Conservation (phyloP, 306 rosid species). For the Mimosa bimucronata region DNA sequence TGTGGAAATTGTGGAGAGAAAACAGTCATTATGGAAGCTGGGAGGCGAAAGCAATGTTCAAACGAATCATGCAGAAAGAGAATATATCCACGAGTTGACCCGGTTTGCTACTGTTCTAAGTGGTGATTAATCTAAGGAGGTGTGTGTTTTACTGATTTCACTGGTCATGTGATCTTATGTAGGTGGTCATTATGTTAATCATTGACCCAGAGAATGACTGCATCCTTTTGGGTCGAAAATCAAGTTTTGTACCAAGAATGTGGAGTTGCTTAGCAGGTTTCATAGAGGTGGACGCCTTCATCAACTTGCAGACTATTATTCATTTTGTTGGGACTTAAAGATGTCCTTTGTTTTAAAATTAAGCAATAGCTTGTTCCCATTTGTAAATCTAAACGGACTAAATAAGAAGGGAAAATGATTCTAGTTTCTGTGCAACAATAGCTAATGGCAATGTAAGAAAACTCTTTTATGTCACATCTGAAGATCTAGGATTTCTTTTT, state of each 20-base stretch:
- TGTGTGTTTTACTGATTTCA: slow-evolving; percentile 31
- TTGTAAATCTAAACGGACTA: slow-evolving; percentile 6
- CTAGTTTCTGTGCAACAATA: background rate
- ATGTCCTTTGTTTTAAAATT: background rate
- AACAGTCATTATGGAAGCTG: slow-evolving; percentile 77
- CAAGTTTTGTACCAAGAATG: slow-evolving; percentile 61
- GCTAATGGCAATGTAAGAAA: background rate
- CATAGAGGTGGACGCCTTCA: slow-evolving; percentile 62
- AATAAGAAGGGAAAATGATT: slow-evolving; percentile 14
- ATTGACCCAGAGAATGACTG: slow-evolving; percentile 80
- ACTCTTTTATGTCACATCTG: background rate
- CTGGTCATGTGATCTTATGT: slow-evolving; percentile 32
- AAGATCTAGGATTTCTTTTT: slow-evolving; percentile 21
- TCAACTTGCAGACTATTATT: slow-evolving; percentile 30
- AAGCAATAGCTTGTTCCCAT: slow-evolving; percentile 2
- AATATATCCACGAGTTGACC: slow-evolving; percentile 92
- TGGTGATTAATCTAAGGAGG: slow-evolving; percentile 31
- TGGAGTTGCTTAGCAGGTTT: slow-evolving; percentile 96
- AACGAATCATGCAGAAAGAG: slow-evolving; percentile 72
- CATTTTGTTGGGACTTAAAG: slow-evolving; percentile 23
- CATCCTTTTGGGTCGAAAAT: slow-evolving; percentile 69
- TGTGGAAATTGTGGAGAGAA: slow-evolving; percentile 90
- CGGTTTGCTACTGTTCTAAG: slow-evolving; percentile 48
- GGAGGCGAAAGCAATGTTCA: slow-evolving; percentile 82
- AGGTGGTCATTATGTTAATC: slow-evolving; percentile 95